Percentiles rank a stretch among this genome's conserved stretches.
Evolutionary conservation across 75 land plant species (phyloP).

Genomic region (Isoetes taiwanensis): DNA sequence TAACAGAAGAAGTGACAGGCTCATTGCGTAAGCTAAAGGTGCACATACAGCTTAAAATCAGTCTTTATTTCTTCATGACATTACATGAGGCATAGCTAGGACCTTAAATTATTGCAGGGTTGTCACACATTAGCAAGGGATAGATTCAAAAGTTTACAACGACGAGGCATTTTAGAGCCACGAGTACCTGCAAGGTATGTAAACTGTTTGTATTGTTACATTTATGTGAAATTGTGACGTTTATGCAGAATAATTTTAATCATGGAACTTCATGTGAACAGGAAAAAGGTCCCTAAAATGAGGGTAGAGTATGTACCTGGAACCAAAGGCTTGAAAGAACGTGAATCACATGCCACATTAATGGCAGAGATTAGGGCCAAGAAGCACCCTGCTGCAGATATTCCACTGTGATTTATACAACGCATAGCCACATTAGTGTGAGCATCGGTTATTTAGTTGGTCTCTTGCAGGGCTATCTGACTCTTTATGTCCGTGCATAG

Average conservation of each 20-base stretch:
- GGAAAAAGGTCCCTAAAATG: constrained; percentile 17
- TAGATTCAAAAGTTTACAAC: constrained; percentile 73
- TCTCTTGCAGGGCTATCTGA: no score
- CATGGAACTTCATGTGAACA: neutral
- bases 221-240: no score
- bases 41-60: no score
- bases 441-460: no score
- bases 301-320: constrained; percentile 23
- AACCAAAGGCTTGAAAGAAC: constrained; percentile 17
- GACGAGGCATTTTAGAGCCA: constrained; percentile 71
- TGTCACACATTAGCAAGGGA: constrained; percentile 80
- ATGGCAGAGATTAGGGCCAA: constrained; percentile 17
- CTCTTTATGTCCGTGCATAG: no score
- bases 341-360: constrained; percentile 23
- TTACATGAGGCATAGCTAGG: no score
- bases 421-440: no score
- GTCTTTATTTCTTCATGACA: no score
- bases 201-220: no score
- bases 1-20: constrained; percentile 79
- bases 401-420: constrained; percentile 17
- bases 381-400: constrained; percentile 15
- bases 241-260: no score
- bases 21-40: constrained; percentile 86
- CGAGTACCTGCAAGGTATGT: no score
- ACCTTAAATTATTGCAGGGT: constrained; percentile 34